These are phyloP conservation scores for Penicillium canescens DNA, from an alignment of 495 filamentous ascomycete species.

Conservation along the genomic window DNA sequence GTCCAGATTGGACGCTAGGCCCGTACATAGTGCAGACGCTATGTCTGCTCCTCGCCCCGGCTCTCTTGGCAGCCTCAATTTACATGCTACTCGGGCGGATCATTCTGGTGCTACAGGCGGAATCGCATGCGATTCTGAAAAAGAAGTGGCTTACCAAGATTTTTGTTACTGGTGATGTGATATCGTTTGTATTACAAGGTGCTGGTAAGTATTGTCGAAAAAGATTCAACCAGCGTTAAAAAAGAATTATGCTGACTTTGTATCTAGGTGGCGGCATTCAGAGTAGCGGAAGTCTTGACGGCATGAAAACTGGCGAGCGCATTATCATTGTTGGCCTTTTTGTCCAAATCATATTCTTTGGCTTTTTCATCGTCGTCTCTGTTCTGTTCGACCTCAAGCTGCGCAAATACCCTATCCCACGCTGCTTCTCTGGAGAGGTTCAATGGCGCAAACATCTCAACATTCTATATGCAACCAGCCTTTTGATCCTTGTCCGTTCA, in stretches of 20 bases:
- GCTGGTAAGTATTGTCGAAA: slow-evolving; percentile 1
- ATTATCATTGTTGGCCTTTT: slow-evolving; percentile 41
- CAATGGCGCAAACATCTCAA: slow-evolving; percentile 1
- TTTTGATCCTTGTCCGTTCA: slow-evolving; percentile 57
- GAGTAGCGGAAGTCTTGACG: slow-evolving; percentile 10
- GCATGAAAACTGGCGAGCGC: slow-evolving; percentile 31
- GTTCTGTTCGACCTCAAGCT: slow-evolving; percentile 34
- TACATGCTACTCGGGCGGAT: slow-evolving; percentile 55
- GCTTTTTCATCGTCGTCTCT: slow-evolving; percentile 34
- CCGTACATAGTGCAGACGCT: slow-evolving; percentile 31
- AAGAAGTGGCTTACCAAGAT: slow-evolving; percentile 18
- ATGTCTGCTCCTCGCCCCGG: slow-evolving; percentile 38
- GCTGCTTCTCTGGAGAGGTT: slow-evolving; percentile 44
- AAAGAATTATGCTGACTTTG: not conserved
- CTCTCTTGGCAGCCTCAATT: slow-evolving; percentile 49
- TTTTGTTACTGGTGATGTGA: slow-evolving; percentile 22
- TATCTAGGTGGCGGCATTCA: slow-evolving; percentile 12
- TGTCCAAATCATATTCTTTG: slow-evolving; percentile 39
- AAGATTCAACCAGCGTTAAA: too few species aligned
- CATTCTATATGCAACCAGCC: slow-evolving; percentile 18
- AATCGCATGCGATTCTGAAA: slow-evolving; percentile 17
- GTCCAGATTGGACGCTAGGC: slow-evolving; percentile 12
- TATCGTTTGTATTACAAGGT: slow-evolving; percentile 16
- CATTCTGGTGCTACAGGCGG: slow-evolving; percentile 40
- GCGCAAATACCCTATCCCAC: slow-evolving; percentile 20